Conservation (phyloP, 345 rosid species). For the Angophora floribunda region DNA sequence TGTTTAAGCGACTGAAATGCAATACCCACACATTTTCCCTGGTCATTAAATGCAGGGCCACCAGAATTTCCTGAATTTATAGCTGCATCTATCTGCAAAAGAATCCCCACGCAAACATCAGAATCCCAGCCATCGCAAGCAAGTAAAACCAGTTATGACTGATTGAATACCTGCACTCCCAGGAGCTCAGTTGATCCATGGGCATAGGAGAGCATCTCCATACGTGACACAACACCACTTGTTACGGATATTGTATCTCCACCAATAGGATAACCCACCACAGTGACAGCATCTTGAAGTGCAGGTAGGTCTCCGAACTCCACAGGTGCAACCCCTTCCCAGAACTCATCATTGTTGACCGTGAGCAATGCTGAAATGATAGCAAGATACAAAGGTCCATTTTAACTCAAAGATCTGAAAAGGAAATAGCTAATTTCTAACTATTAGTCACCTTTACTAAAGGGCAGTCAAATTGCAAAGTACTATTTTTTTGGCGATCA, state of each 20-base stretch:
- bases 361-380: slow-evolving; percentile 56
- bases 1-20: slow-evolving; percentile 96
- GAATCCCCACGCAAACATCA: neutral
- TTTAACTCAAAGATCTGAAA: neutral
- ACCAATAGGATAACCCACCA: slow-evolving; percentile 94
- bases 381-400: neutral
- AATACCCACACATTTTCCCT: slow-evolving; percentile 87
- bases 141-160: neutral
- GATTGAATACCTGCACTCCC: slow-evolving; percentile 62
- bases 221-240: slow-evolving; percentile 90
- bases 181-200: slow-evolving; percentile 94
- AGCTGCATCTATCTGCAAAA: slow-evolving; percentile 86
- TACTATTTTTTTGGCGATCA: neutral
- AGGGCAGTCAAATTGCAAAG: neutral
- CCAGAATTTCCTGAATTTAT: slow-evolving; percentile 98
- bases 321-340: slow-evolving; percentile 82
- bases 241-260: slow-evolving; percentile 97
- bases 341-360: slow-evolving; percentile 77
- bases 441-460: neutral
- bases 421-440: neutral
- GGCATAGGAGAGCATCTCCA: slow-evolving; percentile 82
- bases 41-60: slow-evolving; percentile 94
- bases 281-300: slow-evolving; percentile 94
- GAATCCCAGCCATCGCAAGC: neutral
- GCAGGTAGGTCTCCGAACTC: slow-evolving; percentile 94